Percentiles rank a stretch among this genome's conserved stretches.
phyloP scores from a whole-genome alignment of 2,329 filamentous ascomycete genomes.

The Aspergillus sp. region DNA sequence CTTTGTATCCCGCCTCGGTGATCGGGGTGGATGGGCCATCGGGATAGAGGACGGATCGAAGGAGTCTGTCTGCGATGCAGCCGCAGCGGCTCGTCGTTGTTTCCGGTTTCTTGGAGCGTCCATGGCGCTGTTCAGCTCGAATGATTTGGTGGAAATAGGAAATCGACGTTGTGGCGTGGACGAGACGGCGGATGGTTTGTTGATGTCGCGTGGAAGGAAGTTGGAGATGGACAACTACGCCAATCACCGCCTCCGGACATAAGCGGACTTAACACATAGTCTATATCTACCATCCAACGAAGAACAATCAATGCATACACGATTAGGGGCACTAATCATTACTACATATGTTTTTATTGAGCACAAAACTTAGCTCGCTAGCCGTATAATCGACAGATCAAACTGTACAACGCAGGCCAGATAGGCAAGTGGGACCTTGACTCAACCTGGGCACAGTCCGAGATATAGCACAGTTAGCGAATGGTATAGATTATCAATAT shows the following conservation, averaged over 20 bases:
- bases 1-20: slow-evolving; percentile 13
- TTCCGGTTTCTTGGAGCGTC: slow-evolving; percentile 36
- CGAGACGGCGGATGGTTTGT: slow-evolving; percentile 2
- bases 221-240: not conserved
- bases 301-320: not conserved
- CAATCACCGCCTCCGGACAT: slow-evolving; percentile 12
- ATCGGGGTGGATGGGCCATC: slow-evolving; percentile 25
- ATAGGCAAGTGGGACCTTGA: too few species aligned
- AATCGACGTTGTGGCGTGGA: not conserved
- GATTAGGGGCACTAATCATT: not conserved
- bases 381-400: not conserved
- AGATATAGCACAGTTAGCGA: too few species aligned
- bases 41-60: slow-evolving; percentile 33
- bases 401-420: too few species aligned
- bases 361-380: too few species aligned
- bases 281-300: not conserved
- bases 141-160: not conserved
- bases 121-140: slow-evolving; percentile 16
- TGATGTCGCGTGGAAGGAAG: slow-evolving; percentile 3
- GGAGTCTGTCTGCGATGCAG: slow-evolving; percentile 14
- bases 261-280: slow-evolving; percentile 16
- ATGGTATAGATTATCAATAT: not conserved
- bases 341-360: not conserved
- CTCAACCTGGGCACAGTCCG: too few species aligned
- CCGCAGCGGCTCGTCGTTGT: slow-evolving; percentile 36